Conservation (phyloP, 2,329 filamentous ascomycete species). For the Bipolaris victoriae region DNA sequence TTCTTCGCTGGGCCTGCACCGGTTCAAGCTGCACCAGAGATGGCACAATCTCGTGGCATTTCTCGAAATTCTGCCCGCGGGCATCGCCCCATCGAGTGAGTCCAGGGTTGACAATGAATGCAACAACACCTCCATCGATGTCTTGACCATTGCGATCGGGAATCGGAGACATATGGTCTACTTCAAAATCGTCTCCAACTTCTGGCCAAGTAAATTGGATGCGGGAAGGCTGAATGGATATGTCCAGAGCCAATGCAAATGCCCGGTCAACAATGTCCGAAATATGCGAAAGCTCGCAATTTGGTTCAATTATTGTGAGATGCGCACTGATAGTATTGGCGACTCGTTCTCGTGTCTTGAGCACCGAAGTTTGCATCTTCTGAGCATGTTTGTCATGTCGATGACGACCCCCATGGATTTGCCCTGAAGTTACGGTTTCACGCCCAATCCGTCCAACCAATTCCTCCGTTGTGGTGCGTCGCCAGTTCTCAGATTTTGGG, state of each 20-base stretch:
- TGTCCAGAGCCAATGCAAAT: slow-evolving; percentile 19
- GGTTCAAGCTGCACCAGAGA: slow-evolving; percentile 7
- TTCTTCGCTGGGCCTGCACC: background rate
- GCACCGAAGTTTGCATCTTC: background rate
- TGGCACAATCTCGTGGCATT: slow-evolving; percentile 22
- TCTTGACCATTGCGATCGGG: slow-evolving; percentile 19
- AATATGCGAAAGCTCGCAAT: background rate
- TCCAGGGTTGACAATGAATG: slow-evolving; percentile 27
- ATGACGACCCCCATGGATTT: background rate
- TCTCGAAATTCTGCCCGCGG: slow-evolving; percentile 25
- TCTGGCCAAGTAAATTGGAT: slow-evolving; percentile 27
- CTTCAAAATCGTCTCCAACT: slow-evolving; percentile 6
- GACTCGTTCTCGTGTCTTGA: background rate
- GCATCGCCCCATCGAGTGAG: slow-evolving; percentile 36
- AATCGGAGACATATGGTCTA: slow-evolving; percentile 4
- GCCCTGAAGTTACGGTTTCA: background rate
- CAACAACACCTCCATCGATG: slow-evolving; percentile 12
- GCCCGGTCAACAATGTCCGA: slow-evolving; percentile 22
- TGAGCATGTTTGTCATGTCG: too few species aligned
- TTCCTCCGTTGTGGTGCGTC: slow-evolving; percentile 3
- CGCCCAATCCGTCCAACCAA: background rate
- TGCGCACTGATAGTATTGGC: background rate
- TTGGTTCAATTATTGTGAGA: background rate
- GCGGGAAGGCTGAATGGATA: slow-evolving; percentile 23
- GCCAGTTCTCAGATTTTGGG: background rate